Evolutionary conservation across 331 rosid species (phyloP), one percentile per base, ranked within the genome.

Genomic region (Pyracantha coccinea): DNA sequence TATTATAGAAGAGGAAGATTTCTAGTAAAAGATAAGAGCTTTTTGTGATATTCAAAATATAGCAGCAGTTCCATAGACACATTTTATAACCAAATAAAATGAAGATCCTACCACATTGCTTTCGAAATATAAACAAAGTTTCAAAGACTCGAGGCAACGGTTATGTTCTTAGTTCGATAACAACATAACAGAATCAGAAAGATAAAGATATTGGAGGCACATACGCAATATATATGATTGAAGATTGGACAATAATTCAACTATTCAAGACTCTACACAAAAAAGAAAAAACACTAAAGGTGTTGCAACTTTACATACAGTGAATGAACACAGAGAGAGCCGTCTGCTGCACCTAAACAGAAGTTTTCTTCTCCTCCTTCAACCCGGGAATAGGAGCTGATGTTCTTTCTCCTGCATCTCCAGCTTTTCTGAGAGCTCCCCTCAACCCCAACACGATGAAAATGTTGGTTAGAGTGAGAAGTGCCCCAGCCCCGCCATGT

Each of bases 401-500:
- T 4, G 79, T 15, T 44, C 66, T 73, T 72, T 77, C 54, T 65
- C 76, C 50, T 14, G 82, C 76, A 73, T 80, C 86, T 78, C 3
- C 67, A 76, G 71, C 72, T 74, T 84, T 80, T 57, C 96, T 80
- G 20, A 92, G 89, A 67, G 87, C 97, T 73, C 81, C 80, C 86
- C 99, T 84, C 78, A 94, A 76, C 68, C 97, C 99, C 91, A 92
- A 7, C 77, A 89, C 97, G 64, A 92, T 89, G 83, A 90, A 92
- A 75, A 94, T 68, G 77, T 92, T 94, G 72, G 97, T 94, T 44
- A 94, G 87, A 68, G 96, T 82, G 72, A 94, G 96, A 78, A 92
- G 87, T 0, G 96, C 89, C 84, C 92, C 99, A 25, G 96, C 93
- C 15, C 97, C 96, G 19, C 99, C 93, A 31, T 92, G 97, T 67